A percentile compares a stretch with the other conserved stretches of the same genome.
These are phyloP conservation scores for Trichosporon sp. DNA, from an alignment of 1,284 basidiomycete genomes.

Conservation along the genomic window DNA sequence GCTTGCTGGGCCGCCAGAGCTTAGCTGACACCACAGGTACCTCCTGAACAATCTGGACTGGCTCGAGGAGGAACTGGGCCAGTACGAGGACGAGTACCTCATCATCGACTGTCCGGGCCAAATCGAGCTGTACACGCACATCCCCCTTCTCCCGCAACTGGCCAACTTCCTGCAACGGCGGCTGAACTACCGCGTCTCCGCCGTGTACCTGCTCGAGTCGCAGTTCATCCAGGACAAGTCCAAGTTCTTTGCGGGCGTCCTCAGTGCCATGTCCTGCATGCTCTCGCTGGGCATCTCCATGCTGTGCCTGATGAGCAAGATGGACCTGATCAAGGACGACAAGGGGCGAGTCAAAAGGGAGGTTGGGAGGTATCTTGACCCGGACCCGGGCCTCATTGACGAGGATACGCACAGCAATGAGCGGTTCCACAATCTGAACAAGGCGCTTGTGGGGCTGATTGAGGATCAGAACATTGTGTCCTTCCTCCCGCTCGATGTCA, in stretches of 20 bases:
- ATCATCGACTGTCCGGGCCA: constrained; percentile 98
- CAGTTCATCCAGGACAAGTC: constrained; percentile 99
- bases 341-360: constrained; percentile 71
- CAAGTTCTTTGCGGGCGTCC: constrained; percentile 98
- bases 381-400: constrained; percentile 89
- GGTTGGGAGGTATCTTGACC: constrained; percentile 90
- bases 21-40: constrained; percentile 65
- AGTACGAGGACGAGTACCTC: constrained; percentile 95
- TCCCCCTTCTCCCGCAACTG: constrained; percentile 89
- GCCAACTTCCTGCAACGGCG: constrained; percentile 65
- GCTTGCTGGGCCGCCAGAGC: not conserved
- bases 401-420: constrained; percentile 73
- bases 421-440: constrained; percentile 89
- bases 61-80: constrained; percentile 95
- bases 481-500: constrained; percentile 92
- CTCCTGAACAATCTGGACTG: constrained; percentile 96
- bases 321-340: constrained; percentile 88
- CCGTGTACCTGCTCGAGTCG: constrained; percentile 90
- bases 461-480: constrained; percentile 98
- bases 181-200: constrained; percentile 75
- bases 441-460: constrained; percentile 84
- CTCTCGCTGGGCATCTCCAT: constrained; percentile 94
- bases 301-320: constrained; percentile 98
- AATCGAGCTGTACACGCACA: constrained; percentile 98
- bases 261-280: constrained; percentile 99